phyloP scores from a whole-genome alignment of 441 rosid genomes.

The Euphorbia schlechtendalii region DNA sequence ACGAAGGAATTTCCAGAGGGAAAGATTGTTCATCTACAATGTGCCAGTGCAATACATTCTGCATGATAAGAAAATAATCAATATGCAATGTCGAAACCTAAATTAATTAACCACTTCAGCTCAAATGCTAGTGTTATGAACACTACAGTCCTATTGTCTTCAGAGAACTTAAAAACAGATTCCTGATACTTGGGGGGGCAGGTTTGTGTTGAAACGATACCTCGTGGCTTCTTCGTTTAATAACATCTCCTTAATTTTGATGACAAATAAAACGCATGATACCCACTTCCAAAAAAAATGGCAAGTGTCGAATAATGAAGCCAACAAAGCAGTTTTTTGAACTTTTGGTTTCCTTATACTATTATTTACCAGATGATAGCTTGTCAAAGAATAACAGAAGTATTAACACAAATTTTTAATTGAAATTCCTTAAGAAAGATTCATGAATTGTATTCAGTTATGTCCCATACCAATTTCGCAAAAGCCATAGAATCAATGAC shows the following conservation, averaged over 20 bases:
- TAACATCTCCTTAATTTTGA: too few relatives aligned
- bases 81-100: not conserved
- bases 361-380: not conserved
- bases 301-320: too few relatives aligned
- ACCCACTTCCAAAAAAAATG: too few relatives aligned
- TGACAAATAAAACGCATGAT: too few relatives aligned
- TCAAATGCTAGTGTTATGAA: too few relatives aligned
- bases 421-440: too few relatives aligned
- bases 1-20: constrained; percentile 72
- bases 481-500: constrained; percentile 70
- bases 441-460: not conserved
- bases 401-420: constrained; percentile 1
- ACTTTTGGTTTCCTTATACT: too few relatives aligned
- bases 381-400: not conserved
- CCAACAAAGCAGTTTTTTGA: too few relatives aligned
- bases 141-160: too few relatives aligned
- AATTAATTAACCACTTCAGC: not conserved
- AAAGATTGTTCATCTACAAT: constrained; percentile 68
- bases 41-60: constrained; percentile 84
- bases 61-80: constrained; percentile 16
- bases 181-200: not conserved
- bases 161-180: not conserved
- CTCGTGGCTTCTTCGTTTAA: not conserved
- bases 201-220: not conserved
- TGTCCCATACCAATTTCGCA: constrained; percentile 52